phyloP scores from a whole-genome alignment of 1,139 yeast genomes.

The Yamadazyma triangularis region DNA sequence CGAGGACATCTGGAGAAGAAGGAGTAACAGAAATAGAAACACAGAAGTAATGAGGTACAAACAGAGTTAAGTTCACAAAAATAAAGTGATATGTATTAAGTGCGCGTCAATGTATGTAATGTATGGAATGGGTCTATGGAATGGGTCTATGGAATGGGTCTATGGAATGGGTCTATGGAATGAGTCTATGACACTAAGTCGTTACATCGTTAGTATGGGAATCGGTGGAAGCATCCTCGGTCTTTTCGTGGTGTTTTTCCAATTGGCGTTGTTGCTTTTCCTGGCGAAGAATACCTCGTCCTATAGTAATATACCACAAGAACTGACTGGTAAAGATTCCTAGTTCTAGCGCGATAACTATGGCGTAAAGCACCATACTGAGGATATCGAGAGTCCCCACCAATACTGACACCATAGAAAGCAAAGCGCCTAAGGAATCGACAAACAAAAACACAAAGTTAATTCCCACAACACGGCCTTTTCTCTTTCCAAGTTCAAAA shows the following conservation, averaged over 20 bases:
- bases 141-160: no score
- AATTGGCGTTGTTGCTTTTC: constrained; percentile 16
- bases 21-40: no score
- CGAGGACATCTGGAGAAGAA: no score
- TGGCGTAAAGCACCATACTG: constrained; percentile 71
- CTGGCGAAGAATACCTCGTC: constrained; percentile 20
- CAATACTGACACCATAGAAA: constrained; percentile 65
- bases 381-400: constrained; percentile 63
- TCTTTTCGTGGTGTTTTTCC: constrained; percentile 1
- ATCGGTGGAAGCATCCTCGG: neutral
- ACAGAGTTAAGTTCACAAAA: no score
- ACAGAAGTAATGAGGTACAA: no score
- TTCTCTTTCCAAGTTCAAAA: constrained; percentile 71
- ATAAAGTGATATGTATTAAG: no score
- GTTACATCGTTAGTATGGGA: neutral
- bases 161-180: no score
- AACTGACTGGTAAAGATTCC: constrained; percentile 72
- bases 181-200: no score
- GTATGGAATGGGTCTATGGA: no score
- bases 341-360: constrained; percentile 67
- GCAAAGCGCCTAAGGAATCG: constrained; percentile 78
- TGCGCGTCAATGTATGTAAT: no score
- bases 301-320: constrained; percentile 62
- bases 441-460: constrained; percentile 75
- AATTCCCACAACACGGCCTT: constrained; percentile 84